Evolutionary conservation across 2,329 filamentous ascomycete species (phyloP), one percentile per base, ranked within the genome.

Genomic region (Penicillium sp.): DNA sequence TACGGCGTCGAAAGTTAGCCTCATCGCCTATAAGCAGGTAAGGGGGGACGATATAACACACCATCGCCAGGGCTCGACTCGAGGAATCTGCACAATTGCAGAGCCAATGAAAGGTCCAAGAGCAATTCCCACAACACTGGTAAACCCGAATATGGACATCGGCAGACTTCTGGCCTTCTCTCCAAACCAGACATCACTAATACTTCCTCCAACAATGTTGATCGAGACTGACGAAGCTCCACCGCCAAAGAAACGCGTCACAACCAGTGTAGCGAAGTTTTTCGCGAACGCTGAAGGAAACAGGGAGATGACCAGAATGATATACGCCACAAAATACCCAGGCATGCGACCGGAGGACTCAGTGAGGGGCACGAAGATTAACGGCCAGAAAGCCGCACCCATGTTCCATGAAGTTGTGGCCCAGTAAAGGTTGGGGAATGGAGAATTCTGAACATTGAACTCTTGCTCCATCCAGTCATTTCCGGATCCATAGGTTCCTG

Each of bases 81-180:
- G 68, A 7, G 62, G 64, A 18, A 72, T 72, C 6, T 68, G 56
- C 17, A 73, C 61, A 23, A 75, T 71, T 0, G 71, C 65, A 33
- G 68, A 69, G 2, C 76, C 76, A 15, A 78, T 68, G 6, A 78
- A 75, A 1, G 76, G 76, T 1, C 76, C 76, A 29, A 77, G 63
- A 6, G 69, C 75, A 17, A 78, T 67, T 1, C 76, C 76, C 6
- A 74, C 66, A 5, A 79, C 69, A 29, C 75, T 68, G 0, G 70
- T 73, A 23, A 75, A 74, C 0, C 76, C 75, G 29, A 74, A 78
- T 7, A 78, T 60, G 0, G 73, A 74, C 59, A 75, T 76, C 0
- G 70, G 71, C 33, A 76, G 63, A 49, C 75, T 77, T n/a, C 75
- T 70, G 1, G 65, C 68, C 17, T 64, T 60, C 0, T 72, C 67